Evolutionary conservation across 2,329 filamentous ascomycete species (phyloP), one percentile per base, ranked within the genome.

Genomic region (Eutypella sp.): DNA sequence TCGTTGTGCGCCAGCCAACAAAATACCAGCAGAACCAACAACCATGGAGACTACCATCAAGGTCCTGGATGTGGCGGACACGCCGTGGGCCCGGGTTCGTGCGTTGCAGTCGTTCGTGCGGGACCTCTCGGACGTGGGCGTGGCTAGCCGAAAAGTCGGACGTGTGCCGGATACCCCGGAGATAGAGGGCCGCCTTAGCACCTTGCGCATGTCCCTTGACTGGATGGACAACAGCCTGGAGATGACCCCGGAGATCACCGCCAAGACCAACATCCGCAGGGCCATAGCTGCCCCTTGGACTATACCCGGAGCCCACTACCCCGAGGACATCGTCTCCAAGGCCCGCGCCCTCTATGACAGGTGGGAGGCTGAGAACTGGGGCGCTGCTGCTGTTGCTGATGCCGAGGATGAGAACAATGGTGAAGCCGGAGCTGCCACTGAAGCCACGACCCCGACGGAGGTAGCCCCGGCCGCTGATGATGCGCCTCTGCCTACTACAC

Each of bases 341-440:
- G 56, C 56, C 2, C 8, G 27, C 31, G 33, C 7, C 2, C 24
- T 61, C 6, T 36, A 47, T 8, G n/a, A 41, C 16, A 55, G 51
- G 20, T 61, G 54, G 50, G 25, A 46, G 7, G 44, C 38, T 2
- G 54, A 61, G 22, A 56, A 57, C 23, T 62, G 58, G 57, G 58
- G 56, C 20, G 46, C 45, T n/a, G 48, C 54, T 5, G 23, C 34
- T 3, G 51, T 56, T 22, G 10, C 31, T 4, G 54, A 54, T 0
- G 49, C 48, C 3, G 50, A 49, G 11, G 2, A 33, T 9, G 42
- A 15, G 13, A 43, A 40, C 2, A 36, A 47, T 2, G 33, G 47
- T 18, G 20, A 29, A 15, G 19, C 27, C n/a, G 6, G 34, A 13
- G 13, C 41, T 15, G 23, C 42, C 6, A 22, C 31, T 9, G 25